Conservation (phyloP, 768 basidiomycete genomes). For the Rossbeevera mucosa region DNA sequence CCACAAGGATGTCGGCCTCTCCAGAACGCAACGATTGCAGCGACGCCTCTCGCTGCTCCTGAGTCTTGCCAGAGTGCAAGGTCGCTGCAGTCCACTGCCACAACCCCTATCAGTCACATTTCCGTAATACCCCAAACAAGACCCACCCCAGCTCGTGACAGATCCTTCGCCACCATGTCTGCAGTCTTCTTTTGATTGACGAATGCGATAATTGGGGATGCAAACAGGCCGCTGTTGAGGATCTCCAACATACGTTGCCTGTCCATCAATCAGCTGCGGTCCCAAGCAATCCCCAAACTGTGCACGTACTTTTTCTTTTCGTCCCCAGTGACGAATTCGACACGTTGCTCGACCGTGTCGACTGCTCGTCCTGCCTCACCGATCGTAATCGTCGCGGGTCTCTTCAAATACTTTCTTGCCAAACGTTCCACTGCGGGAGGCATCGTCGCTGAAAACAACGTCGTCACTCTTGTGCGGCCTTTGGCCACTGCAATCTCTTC, state of each 20-base stretch:
- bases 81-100: slow-evolving; percentile 84
- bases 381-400: slow-evolving; percentile 94
- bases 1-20: slow-evolving; percentile 85
- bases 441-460: slow-evolving; percentile 98
- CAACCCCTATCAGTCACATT: slow-evolving; percentile 2
- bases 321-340: slow-evolving; percentile 89
- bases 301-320: slow-evolving; percentile 90
- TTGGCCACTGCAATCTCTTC: slow-evolving; percentile 48
- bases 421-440: slow-evolving; percentile 94
- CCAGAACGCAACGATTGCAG: slow-evolving; percentile 83
- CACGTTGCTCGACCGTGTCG: slow-evolving; percentile 94
- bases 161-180: slow-evolving; percentile 94
- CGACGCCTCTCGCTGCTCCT: slow-evolving; percentile 94
- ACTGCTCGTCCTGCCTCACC: slow-evolving; percentile 98
- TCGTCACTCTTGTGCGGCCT: slow-evolving; percentile 86
- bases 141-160: slow-evolving; percentile 82
- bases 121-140: not conserved
- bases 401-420: slow-evolving; percentile 88
- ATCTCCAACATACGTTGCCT: slow-evolving; percentile 88
- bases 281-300: not conserved
- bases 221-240: slow-evolving; percentile 77
- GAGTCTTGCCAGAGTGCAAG: slow-evolving; percentile 94
- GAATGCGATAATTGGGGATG: slow-evolving; percentile 95
- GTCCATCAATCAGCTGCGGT: slow-evolving; percentile 11
- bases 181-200: slow-evolving; percentile 99